Conservation (phyloP, 148 eudicot species). For the Amaranthus cruentus region DNA sequence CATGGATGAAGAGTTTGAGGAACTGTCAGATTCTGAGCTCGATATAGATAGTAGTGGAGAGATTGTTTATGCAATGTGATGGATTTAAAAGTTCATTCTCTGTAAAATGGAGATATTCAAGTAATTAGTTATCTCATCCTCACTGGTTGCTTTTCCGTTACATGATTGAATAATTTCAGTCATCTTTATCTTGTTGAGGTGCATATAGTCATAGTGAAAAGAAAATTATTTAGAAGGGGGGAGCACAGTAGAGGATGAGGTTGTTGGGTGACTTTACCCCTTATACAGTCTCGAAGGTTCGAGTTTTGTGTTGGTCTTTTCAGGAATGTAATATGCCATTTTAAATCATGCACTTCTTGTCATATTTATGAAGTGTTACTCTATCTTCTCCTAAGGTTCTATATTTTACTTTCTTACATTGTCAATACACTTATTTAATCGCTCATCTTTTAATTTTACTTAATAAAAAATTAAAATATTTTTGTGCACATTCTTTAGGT, state of each 20-base stretch:
- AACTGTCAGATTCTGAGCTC: constrained; percentile 73
- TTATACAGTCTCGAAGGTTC: neutral
- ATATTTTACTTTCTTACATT: too few species aligned
- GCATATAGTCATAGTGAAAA: neutral
- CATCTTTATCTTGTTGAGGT: neutral
- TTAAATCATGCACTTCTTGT: neutral
- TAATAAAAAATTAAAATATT: too few species aligned
- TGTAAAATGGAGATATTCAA: neutral
- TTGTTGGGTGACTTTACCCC: constrained; percentile 2
- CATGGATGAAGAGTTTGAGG: constrained; percentile 81
- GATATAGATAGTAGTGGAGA: constrained; percentile 96
- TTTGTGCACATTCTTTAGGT: too few species aligned
- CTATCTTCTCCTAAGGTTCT: too few species aligned
- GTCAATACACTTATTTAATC: too few species aligned
- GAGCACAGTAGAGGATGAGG: neutral
- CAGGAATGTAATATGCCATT: constrained; percentile 21
- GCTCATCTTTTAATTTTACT: too few species aligned
- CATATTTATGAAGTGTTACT: neutral
- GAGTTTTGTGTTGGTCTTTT: neutral
- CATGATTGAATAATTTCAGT: constrained; percentile 6
- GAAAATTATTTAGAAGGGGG: neutral
- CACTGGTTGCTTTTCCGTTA: neutral
- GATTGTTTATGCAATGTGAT: constrained; percentile 80
- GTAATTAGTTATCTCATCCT: neutral
- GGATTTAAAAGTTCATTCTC: neutral